phyloP scores from a whole-genome alignment of 345 rosid genomes.

The Eucalyptus fibrosa region DNA sequence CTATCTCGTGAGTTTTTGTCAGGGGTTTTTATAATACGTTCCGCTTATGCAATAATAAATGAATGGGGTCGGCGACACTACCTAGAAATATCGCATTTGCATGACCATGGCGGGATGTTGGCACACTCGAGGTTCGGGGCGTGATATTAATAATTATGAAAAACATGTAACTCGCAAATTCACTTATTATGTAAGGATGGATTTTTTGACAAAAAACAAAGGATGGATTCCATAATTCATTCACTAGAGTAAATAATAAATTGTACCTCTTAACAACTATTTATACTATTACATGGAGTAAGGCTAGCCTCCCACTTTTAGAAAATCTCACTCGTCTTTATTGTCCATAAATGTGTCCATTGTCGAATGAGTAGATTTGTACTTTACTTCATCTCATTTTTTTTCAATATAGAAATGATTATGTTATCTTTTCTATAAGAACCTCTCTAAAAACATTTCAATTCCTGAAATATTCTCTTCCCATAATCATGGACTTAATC shows the following conservation, averaged over 20 bases:
- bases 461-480: background rate
- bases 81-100: no score
- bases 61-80: no score
- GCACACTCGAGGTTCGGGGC: rapidly evolving
- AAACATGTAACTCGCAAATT: background rate
- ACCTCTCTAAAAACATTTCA: background rate
- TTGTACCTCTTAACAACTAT: background rate
- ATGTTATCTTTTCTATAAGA: background rate
- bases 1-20: no score
- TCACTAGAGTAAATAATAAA: background rate
- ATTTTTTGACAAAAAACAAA: background rate
- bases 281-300: background rate
- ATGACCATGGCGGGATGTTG: no score
- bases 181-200: background rate
- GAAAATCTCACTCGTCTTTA: background rate
- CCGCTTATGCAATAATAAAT: rapidly evolving
- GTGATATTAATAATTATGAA: background rate
- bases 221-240: background rate
- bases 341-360: background rate
- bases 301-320: background rate
- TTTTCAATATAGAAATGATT: background rate
- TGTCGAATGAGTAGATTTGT: background rate
- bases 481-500: background rate
- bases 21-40: no score
- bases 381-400: background rate